Base-by-base conservation (phyloP, 192 early-diverging fungal genomes). In the Phlyctochytrium bullatum region DNA sequence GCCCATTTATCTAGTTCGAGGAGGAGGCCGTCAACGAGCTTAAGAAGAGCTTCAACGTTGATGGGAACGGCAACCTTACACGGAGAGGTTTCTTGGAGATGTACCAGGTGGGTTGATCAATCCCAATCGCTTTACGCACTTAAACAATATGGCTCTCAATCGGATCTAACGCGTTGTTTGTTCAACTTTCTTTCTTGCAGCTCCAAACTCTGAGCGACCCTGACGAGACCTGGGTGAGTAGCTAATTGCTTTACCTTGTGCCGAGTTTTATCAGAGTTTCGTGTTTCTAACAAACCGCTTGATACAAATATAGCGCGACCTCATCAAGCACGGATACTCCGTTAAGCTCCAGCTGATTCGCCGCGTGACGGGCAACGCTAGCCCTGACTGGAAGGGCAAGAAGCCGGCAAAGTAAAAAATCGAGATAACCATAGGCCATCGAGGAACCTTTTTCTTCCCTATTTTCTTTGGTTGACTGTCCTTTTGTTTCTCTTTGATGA, bases 61-160 rank as follows among this genome's bases (percentile, higher is more conserved):
- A 82, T n/a, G 72, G 81, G 2, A 77, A 85, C 20, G 87, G 88
- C 4, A 52, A 81, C 24, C 66, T 95, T 59, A 86, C 88, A 1
- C 76, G 73, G 25, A 80, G 79, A 35, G 93, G 93, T 3, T 95
- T 93, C 62, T 53, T 91, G 47, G 89, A 95, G 72, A 86, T 95
- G 84, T 91, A 91, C 78, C 87, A 88, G 60, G 68, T 90, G 54
- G 6, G 54, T 57, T 27, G 10, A 50, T 50, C 10, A 14, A n/a
- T 50, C 6, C 4, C 54, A 25, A 25, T 47, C 10, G 40, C 40
- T 14, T 20, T 14, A 14, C 40, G 6, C 40, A 14, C 40, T 20
- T 47, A 47, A 47, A 47, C 20, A 47, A 6, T 47, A 47, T 47
- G 40, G 40, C 20, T 47, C 20, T 47, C 40, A n/a, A n/a, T 10